Evolutionary conservation across 78 protist genomes (phyloP), one percentile per base, ranked within the genome.

Genomic region (Polysphondylium violaceum): DNA sequence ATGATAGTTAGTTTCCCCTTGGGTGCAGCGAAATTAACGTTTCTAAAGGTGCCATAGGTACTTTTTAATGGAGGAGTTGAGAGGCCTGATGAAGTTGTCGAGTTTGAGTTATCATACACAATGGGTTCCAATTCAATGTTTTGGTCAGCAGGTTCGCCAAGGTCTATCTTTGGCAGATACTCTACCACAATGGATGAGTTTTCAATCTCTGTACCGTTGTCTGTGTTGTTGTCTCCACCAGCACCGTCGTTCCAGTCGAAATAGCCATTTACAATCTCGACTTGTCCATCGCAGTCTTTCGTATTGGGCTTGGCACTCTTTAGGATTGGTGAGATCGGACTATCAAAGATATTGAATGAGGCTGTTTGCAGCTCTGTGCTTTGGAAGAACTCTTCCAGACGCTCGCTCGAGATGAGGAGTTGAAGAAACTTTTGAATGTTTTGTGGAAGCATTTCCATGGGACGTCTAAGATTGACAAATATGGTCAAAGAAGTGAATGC

Each of bases 1-100:
- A 97, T 92, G 4, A 93, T 85, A 8, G 87, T 60, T 21, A 95
- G 71, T 43, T 51, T 29, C 3, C 94, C 95, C 23, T n/a, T 35
- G 12, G 94, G 94, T 21, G 88, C 87, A 29, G 17, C 3, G 21
- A 88, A 64, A 51, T 67, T 40, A 36, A 88, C 51, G 25, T 76
- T 25, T 4, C n/a, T 83, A 9, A 81, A 68, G 7, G 8, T 56
- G 63, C 33, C 5, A 47, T 47, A 47, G 8, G 8, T 8, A 47
- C 11, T 11, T 11, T 47, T 11, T 47, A 14, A 8, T 8, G 11
- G 8, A 47, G 8, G 8, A 47, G 53, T 11, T 47, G 53, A 8
- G 53, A 11, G 8, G 23, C 11, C n/a, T n/a, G n/a, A n/a, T n/a
- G n/a, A n/a, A n/a, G n/a, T n/a, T n/a, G n/a, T n/a, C n/a, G n/a